Conservation (phyloP, 352 stramenopile genomes). For the Phytophthora chlamydospora region DNA sequence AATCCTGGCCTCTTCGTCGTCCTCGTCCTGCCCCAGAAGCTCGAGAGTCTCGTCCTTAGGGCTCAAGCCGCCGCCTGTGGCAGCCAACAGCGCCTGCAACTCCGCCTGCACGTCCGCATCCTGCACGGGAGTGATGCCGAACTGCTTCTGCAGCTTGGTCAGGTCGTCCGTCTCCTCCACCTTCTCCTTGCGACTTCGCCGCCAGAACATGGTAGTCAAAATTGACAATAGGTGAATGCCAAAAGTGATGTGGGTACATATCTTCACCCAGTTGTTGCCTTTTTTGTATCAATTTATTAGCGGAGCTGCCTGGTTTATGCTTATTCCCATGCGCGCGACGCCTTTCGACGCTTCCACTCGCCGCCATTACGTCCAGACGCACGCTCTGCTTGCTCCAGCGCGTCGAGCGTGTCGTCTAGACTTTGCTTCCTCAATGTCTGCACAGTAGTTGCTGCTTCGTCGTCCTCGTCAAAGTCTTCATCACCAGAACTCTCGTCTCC, state of each 20-base stretch:
- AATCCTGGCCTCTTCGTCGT: conserved; percentile 72
- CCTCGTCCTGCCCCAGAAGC: conserved; percentile 34
- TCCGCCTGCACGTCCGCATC: conserved; percentile 77
- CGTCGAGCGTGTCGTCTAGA: conserved; percentile 46
- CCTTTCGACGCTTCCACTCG: conserved; percentile 18
- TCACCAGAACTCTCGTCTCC: conserved; percentile 45
- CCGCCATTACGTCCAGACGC: not conserved
- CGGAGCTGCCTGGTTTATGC: not conserved
- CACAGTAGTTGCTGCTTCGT: conserved; percentile 15
- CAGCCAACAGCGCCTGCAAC: conserved; percentile 59
- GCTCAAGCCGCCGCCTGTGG: conserved; percentile 32
- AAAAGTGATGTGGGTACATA: no score
- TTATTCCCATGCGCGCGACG: conserved; percentile 27
- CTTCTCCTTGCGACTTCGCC: conserved; percentile 42
- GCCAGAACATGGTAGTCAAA: conserved; percentile 63
- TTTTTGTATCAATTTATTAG: no score
- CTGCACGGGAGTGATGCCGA: conserved; percentile 73
- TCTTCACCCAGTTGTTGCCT: no score
- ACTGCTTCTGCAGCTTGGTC: conserved; percentile 70
- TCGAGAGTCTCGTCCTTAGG: conserved; percentile 57
- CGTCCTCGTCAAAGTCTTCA: conserved; percentile 24
- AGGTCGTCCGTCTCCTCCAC: conserved; percentile 50
- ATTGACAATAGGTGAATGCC: conserved; percentile 2
- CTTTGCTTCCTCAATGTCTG: conserved; percentile 13
- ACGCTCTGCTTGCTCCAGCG: conserved; percentile 51